These are phyloP conservation scores for Dioscorea zingiberensis DNA, from an alignment of 106 monocot genomes.

Conservation along the genomic window DNA sequence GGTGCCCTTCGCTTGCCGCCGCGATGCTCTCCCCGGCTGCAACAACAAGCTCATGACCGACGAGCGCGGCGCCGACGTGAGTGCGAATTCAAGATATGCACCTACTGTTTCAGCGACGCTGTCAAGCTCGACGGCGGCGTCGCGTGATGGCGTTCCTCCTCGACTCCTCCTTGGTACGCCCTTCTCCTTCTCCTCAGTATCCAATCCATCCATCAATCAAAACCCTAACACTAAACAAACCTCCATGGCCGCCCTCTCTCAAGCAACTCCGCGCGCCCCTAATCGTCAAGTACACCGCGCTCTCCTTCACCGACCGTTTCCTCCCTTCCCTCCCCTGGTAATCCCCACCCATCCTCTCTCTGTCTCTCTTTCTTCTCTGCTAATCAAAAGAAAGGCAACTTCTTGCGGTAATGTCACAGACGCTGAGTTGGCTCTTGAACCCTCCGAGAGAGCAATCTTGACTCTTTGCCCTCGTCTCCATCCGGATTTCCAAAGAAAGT, in stretches of 20 bases:
- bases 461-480: slow-evolving; percentile 61
- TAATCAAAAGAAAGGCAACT: neutral
- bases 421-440: slow-evolving; percentile 44
- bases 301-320: slow-evolving; percentile 72
- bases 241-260: neutral
- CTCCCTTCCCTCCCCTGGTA: slow-evolving; percentile 48
- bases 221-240: neutral
- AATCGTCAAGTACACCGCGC: slow-evolving; percentile 80
- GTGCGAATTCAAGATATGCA: too few relatives aligned
- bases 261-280: slow-evolving; percentile 54
- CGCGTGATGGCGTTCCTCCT: slow-evolving; percentile 39
- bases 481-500: slow-evolving; percentile 88
- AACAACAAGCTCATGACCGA: too few relatives aligned
- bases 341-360: neutral
- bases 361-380: neutral
- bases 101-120: too few relatives aligned
- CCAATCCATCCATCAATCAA: too few relatives aligned
- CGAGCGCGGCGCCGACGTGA: too few relatives aligned
- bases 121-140: too few relatives aligned
- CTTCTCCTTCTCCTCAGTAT: neutral
- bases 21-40: too few relatives aligned
- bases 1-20: too few relatives aligned
- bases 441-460: slow-evolving; percentile 68
- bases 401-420: neutral
- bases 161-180: slow-evolving; percentile 28